These are phyloP conservation scores for Onygenales sp. DNA, from an alignment of 2,329 filamentous ascomycete genomes.

Conservation along the genomic window DNA sequence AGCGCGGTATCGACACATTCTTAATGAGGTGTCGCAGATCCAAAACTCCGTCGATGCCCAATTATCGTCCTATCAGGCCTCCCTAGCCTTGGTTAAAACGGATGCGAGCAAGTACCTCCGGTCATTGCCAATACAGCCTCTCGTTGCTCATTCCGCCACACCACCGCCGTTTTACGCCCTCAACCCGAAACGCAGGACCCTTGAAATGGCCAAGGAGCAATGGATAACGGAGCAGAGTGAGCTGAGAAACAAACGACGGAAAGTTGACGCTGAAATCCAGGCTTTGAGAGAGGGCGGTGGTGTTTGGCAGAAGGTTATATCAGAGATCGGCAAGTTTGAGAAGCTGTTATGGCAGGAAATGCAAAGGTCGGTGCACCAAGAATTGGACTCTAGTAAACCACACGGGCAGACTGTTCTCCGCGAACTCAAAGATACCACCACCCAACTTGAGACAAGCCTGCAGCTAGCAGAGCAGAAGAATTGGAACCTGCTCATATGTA, in stretches of 20 bases:
- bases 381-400: background rate
- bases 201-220: conserved; percentile 51
- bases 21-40: conserved; percentile 42
- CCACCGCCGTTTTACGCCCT: conserved; percentile 40
- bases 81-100: conserved; percentile 45
- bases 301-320: conserved; percentile 49
- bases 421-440: conserved; percentile 39
- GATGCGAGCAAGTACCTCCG: conserved; percentile 46
- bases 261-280: conserved; percentile 43
- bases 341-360: conserved; percentile 36
- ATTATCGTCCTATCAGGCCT: conserved; percentile 49
- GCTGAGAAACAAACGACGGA: conserved; percentile 34
- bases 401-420: conserved; percentile 23
- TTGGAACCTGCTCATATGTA: conserved; percentile 54
- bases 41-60: conserved; percentile 51
- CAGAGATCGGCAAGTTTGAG: conserved; percentile 46
- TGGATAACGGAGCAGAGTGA: conserved; percentile 42
- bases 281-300: conserved; percentile 51
- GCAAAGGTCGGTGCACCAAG: conserved; percentile 13
- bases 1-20: conserved; percentile 43
- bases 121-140: conserved; percentile 34
- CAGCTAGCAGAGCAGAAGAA: conserved; percentile 42
- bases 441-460: conserved; percentile 40
- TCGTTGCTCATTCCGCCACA: conserved; percentile 16
- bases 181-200: conserved; percentile 47